Evolutionary conservation across 2,329 filamentous ascomycete genomes (phyloP).

Genomic region (Lachnellula willkommii): DNA sequence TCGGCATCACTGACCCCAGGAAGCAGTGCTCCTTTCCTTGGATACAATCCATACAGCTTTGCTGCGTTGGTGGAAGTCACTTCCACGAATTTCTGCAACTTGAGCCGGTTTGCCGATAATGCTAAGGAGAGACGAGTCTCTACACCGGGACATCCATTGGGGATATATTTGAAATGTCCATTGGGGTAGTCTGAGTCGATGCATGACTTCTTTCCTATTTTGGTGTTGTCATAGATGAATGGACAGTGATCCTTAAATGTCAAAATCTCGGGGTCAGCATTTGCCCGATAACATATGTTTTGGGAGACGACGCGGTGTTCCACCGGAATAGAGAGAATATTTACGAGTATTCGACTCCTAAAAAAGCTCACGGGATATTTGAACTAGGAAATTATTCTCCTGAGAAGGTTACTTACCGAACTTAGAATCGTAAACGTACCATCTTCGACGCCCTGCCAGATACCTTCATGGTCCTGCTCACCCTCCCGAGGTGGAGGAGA

Average conservation of each 20-base stretch:
- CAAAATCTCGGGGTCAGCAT: too few relatives aligned
- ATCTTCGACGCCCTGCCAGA: slow-evolving; percentile 46
- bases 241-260: slow-evolving; percentile 29
- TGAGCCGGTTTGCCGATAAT: slow-evolving; percentile 36
- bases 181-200: slow-evolving; percentile 40
- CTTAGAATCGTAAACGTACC: slow-evolving; percentile 49
- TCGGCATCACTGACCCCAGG: slow-evolving; percentile 51
- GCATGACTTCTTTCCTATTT: slow-evolving; percentile 44
- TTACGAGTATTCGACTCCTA: too few relatives aligned
- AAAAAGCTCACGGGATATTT: too few relatives aligned
- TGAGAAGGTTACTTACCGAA: slow-evolving; percentile 22
- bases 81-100: slow-evolving; percentile 47
- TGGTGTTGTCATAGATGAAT: slow-evolving; percentile 40
- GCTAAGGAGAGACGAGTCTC: slow-evolving; percentile 50
- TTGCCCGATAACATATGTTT: too few relatives aligned
- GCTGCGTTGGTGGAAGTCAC: slow-evolving; percentile 50
- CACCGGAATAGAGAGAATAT: too few relatives aligned
- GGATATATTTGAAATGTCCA: slow-evolving; percentile 49
- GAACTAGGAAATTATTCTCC: too few relatives aligned
- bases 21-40: slow-evolving; percentile 44
- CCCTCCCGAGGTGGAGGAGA: slow-evolving; percentile 46
- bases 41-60: slow-evolving; percentile 52
- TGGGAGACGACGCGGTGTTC: too few relatives aligned
- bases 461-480: slow-evolving; percentile 41
- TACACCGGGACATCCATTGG: slow-evolving; percentile 53